Percentiles rank a stretch among this genome's conserved stretches.
phyloP scores from a whole-genome alignment of 2,329 filamentous ascomycete species.

The Hypoxylon sp. region DNA sequence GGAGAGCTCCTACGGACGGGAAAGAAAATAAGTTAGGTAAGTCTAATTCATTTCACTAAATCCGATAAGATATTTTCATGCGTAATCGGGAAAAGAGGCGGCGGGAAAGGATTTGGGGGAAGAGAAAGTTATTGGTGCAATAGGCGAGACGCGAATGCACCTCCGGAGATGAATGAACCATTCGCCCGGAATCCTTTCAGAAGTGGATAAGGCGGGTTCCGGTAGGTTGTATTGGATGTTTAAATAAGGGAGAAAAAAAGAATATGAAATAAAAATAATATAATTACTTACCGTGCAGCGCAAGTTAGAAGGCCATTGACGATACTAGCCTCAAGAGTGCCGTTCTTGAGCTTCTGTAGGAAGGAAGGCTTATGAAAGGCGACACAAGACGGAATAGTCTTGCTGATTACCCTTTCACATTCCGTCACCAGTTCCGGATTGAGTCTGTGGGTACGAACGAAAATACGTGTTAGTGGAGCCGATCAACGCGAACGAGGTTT shows the following conservation, averaged over 20 bases:
- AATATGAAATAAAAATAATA: constrained; percentile 33
- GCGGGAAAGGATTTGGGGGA: constrained; percentile 32
- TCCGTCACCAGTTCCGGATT: constrained; percentile 72
- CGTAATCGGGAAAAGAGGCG: constrained; percentile 35
- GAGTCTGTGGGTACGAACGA: constrained; percentile 57
- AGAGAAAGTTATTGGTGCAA: constrained; percentile 36
- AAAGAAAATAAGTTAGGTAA: constrained; percentile 39
- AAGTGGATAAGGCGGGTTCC: constrained; percentile 42
- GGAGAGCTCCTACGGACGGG: constrained; percentile 65
- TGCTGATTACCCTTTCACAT: constrained; percentile 73
- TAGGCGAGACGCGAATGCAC: constrained; percentile 46
- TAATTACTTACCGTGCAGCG: constrained; percentile 67
- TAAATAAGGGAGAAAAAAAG: constrained; percentile 29
- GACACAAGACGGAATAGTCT: constrained; percentile 73
- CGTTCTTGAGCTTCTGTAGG: constrained; percentile 72
- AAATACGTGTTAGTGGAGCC: constrained; percentile 49
- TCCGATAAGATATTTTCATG: constrained; percentile 28
- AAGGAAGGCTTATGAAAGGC: constrained; percentile 76
- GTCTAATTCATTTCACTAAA: constrained; percentile 26
- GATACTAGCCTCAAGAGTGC: constrained; percentile 68
- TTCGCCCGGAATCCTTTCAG: constrained; percentile 46
- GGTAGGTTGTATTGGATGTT: constrained; percentile 25
- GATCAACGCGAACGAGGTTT: constrained; percentile 47
- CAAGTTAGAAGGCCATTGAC: constrained; percentile 72
- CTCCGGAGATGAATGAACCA: constrained; percentile 47